These are phyloP conservation scores for Ogataea hybrid DNA, from an alignment of 1,139 yeast genomes.

Conservation along the genomic window DNA sequence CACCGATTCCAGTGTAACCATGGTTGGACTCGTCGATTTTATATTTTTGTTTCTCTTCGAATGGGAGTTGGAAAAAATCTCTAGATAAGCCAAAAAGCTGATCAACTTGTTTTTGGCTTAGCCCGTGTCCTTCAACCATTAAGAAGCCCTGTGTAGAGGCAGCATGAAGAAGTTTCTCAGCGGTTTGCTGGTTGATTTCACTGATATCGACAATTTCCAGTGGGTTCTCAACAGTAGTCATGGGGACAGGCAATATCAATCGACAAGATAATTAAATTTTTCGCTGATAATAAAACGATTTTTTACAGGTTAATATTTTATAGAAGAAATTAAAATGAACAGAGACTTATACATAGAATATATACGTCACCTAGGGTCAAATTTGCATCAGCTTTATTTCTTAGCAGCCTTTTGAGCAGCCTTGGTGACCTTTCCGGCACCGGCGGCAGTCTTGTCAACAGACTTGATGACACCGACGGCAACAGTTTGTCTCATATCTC, in stretches of 20 bases:
- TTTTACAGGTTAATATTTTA: not conserved
- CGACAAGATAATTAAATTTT: not conserved
- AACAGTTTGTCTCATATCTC: conserved; percentile 99
- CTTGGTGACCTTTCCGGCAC: conserved; percentile 97
- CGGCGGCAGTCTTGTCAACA: conserved; percentile 93
- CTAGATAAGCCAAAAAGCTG: conserved; percentile 41
- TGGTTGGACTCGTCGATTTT: conserved; percentile 42
- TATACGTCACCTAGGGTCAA: conserved; percentile 3
- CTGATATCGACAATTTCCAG: conserved; percentile 48
- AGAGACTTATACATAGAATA: conserved; percentile 8
- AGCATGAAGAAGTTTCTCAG: conserved; percentile 43
- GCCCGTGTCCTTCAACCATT: conserved; percentile 56
- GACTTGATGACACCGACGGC: conserved; percentile 99
- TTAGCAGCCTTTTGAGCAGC: conserved; percentile 98
- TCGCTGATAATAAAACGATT: not conserved
- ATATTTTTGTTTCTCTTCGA: conserved; percentile 38
- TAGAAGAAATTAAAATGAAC: conserved; percentile 7
- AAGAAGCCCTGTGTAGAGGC: conserved; percentile 56
- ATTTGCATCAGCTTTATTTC: conserved; percentile 57
- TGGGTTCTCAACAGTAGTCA: conserved; percentile 32
- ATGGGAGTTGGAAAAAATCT: conserved; percentile 44
- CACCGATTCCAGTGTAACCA: conserved; percentile 52
- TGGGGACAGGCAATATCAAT: not conserved
- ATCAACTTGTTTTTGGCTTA: conserved; percentile 45
- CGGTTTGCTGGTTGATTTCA: conserved; percentile 36